A percentile compares a stretch with the other conserved stretches of the same genome.
phyloP scores from a whole-genome alignment of 495 filamentous ascomycete genomes.

The Xylaria intraflava region DNA sequence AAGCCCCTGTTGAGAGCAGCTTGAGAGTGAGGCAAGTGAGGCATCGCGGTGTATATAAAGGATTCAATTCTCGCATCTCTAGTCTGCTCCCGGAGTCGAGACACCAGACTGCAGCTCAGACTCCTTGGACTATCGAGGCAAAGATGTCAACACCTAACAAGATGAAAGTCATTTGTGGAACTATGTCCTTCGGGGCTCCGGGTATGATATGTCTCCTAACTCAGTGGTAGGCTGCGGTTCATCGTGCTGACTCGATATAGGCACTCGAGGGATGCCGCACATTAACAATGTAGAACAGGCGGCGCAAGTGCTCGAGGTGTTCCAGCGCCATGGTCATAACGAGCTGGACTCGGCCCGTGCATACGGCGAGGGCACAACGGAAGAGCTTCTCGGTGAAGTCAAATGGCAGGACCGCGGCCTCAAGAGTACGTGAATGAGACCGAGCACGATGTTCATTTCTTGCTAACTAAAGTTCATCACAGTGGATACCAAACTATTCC shows the following conservation, averaged over 20 bases:
- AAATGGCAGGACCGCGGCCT: constrained; percentile 44
- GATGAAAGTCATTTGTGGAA: constrained; percentile 13
- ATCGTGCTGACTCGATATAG: not conserved
- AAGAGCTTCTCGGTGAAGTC: constrained; percentile 41
- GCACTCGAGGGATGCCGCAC: constrained; percentile 15
- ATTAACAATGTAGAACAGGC: constrained; percentile 29
- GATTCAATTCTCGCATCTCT: not conserved
- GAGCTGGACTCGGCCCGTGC: constrained; percentile 53
- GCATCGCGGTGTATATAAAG: not conserved
- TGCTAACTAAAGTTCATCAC: not conserved
- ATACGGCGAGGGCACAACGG: constrained; percentile 46
- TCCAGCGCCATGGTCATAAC: constrained; percentile 50
- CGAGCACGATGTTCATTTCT: not conserved
- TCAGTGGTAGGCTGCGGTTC: not conserved
- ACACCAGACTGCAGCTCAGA: not conserved
- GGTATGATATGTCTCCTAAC: not conserved
- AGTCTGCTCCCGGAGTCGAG: too few species aligned
- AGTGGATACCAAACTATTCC: constrained; percentile 49
- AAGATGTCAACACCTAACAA: not conserved
- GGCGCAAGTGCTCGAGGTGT: constrained; percentile 31
- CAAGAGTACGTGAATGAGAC: constrained; percentile 12
- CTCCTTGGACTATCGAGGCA: not conserved
- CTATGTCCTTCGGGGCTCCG: constrained; percentile 19
- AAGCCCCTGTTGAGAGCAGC: not conserved
- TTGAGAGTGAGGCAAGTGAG: not conserved